Evolutionary conservation across 208 protist species (phyloP).

Genomic region (Strigomonas galati): DNA sequence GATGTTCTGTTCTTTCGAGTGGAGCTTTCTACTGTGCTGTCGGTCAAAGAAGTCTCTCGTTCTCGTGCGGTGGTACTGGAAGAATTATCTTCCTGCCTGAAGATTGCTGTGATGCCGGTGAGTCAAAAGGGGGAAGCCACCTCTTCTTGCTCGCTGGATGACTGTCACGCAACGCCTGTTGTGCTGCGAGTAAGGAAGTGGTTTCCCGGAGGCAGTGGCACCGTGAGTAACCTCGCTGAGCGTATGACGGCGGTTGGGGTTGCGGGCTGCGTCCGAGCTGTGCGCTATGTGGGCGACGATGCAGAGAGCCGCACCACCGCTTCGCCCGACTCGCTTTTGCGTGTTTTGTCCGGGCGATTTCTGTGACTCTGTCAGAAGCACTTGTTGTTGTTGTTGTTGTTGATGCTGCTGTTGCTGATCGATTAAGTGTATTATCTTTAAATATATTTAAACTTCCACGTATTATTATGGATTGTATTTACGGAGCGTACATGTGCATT

Average conservation of each 20-base stretch:
- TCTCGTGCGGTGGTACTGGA: neutral
- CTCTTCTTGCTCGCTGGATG: neutral
- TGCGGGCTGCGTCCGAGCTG: conserved; percentile 1
- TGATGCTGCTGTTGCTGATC: too few relatives aligned
- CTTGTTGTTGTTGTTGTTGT: neutral
- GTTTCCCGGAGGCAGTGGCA: conserved; percentile 4
- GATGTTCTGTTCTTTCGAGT: neutral
- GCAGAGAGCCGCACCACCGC: neutral
- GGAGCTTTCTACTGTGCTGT: neutral
- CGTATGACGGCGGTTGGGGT: neutral
- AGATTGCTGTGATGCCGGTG: too few relatives aligned
- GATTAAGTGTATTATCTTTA: neutral
- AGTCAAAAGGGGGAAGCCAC: too few relatives aligned
- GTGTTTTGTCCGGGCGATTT: neutral
- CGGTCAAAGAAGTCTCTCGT: neutral
- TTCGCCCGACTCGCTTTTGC: neutral
- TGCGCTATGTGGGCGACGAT: conserved; percentile 10
- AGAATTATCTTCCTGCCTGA: too few relatives aligned
- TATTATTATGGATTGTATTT: neutral
- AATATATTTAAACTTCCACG: neutral
- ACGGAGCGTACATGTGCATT: neutral
- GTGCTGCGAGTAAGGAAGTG: conserved; percentile 8
- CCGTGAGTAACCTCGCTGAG: neutral
- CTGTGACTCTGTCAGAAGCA: neutral
- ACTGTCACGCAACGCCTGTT: conserved; percentile 15